Conservation (phyloP, 768 basidiomycete genomes). For the Serendipita vermifera region DNA sequence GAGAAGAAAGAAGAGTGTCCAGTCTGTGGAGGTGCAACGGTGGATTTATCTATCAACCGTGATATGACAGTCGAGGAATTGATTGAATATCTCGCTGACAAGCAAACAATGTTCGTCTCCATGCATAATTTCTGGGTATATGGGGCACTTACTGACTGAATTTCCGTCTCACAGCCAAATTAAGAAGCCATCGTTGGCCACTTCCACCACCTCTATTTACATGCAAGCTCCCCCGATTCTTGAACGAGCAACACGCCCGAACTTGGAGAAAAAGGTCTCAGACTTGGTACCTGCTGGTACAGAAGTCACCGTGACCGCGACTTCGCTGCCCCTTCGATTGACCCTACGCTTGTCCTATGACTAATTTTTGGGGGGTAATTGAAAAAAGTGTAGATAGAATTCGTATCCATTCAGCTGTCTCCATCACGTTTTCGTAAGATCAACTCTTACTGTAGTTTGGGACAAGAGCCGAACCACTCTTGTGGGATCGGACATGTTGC, state of each 20-base stretch:
- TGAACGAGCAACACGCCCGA: conserved; percentile 78
- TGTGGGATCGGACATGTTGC: too few species aligned
- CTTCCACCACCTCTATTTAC: conserved; percentile 65
- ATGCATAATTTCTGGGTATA: neutral
- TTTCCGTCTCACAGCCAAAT: conserved; percentile 70
- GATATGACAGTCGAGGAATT: conserved; percentile 74
- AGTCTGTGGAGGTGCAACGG: conserved; percentile 85
- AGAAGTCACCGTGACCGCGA: conserved; percentile 80
- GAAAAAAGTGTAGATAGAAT: too few species aligned
- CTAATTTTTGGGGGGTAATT: too few species aligned
- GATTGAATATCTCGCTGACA: conserved; percentile 77
- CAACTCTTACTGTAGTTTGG: too few species aligned
- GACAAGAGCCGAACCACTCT: too few species aligned
- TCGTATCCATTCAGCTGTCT: too few species aligned
- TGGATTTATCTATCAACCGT: conserved; percentile 55
- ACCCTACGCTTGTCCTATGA: conserved; percentile 24
- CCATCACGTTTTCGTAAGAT: too few species aligned
- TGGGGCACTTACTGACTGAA: conserved; percentile 13
- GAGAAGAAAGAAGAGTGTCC: conserved; percentile 89
- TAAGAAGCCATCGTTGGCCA: conserved; percentile 86
- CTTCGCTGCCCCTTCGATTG: conserved; percentile 74
- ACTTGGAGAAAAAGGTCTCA: conserved; percentile 72
- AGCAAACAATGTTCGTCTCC: conserved; percentile 70
- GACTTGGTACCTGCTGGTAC: conserved; percentile 69
- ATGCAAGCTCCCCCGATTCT: conserved; percentile 89